These are phyloP conservation scores for Crucihimalaya himalaica DNA, from an alignment of 345 rosid species.

Conservation along the genomic window DNA sequence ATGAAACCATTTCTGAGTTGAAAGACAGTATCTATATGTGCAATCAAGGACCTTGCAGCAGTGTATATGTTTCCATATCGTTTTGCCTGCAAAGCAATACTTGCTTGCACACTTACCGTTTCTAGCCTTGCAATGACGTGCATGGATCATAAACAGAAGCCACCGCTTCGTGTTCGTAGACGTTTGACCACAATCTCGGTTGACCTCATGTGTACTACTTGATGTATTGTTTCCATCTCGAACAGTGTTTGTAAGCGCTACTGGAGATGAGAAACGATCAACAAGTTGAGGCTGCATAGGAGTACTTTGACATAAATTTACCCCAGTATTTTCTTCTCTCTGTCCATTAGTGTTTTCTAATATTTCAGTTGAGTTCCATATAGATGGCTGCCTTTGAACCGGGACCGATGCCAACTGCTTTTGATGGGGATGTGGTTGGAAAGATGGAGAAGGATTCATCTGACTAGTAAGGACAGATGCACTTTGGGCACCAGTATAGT, in stretches of 20 bases:
- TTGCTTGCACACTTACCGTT: slow-evolving; percentile 65
- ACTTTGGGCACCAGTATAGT: slow-evolving; percentile 40
- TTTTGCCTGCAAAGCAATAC: slow-evolving; percentile 53
- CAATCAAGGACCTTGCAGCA: slow-evolving; percentile 57
- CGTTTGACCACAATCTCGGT: slow-evolving; percentile 21
- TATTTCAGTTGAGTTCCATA: slow-evolving; percentile 48
- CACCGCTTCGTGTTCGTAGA: slow-evolving; percentile 32
- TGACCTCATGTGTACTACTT: slow-evolving; percentile 5
- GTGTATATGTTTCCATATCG: slow-evolving; percentile 59
- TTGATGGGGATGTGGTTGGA: slow-evolving; percentile 51
- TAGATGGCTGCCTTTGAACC: slow-evolving; percentile 57
- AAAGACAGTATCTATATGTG: slow-evolving; percentile 59
- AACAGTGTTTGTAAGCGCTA: slow-evolving; percentile 45
- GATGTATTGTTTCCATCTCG: not conserved
- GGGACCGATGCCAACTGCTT: slow-evolving; percentile 48
- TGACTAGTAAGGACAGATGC: slow-evolving; percentile 43
- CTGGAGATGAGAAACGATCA: slow-evolving; percentile 51
- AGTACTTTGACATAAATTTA: slow-evolving; percentile 49
- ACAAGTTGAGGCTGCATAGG: slow-evolving; percentile 61
- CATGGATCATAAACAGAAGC: slow-evolving; percentile 75
- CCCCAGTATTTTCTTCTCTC: slow-evolving; percentile 42
- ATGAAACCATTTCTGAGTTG: slow-evolving; percentile 51
- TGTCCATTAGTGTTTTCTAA: slow-evolving; percentile 48
- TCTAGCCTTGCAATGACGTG: slow-evolving; percentile 63
- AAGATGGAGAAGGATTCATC: slow-evolving; percentile 43